Conservation (phyloP, 2,329 filamentous ascomycete species). For the Amesomyces nigricolor region DNA sequence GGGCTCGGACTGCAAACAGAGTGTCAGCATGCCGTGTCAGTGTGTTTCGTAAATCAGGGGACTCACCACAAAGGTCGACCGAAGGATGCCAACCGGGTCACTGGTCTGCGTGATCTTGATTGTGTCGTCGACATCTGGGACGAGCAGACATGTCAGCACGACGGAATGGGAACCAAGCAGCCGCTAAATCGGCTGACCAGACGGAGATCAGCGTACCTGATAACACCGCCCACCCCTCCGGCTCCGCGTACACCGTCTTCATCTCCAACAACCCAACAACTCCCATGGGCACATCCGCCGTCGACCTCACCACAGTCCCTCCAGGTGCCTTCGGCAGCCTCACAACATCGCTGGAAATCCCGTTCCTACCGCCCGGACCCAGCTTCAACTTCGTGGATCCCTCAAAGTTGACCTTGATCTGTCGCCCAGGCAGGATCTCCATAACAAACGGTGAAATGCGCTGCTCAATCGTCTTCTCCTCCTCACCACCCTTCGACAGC, state of each 20-base stretch:
- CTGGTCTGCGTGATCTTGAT: slow-evolving; percentile 87
- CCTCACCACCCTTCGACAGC: slow-evolving; percentile 21
- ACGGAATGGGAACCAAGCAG: background rate
- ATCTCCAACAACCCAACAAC: slow-evolving; percentile 54
- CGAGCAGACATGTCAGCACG: slow-evolving; percentile 17
- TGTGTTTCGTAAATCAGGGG: background rate
- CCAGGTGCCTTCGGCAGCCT: slow-evolving; percentile 43
- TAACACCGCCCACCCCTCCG: slow-evolving; percentile 78
- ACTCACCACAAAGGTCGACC: slow-evolving; percentile 65
- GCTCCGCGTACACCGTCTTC: slow-evolving; percentile 67
- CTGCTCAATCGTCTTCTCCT: slow-evolving; percentile 48
- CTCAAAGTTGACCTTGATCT: slow-evolving; percentile 58
- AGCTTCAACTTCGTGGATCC: slow-evolving; percentile 45
- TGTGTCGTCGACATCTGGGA: slow-evolving; percentile 80
- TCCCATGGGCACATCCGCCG: slow-evolving; percentile 46
- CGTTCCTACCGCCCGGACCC: slow-evolving; percentile 65
- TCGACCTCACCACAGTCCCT: slow-evolving; percentile 42
- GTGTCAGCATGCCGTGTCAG: background rate
- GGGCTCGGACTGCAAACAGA: slow-evolving; percentile 50
- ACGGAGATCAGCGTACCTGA: slow-evolving; percentile 45
- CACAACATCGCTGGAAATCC: slow-evolving; percentile 62
- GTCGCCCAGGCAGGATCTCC: slow-evolving; percentile 64
- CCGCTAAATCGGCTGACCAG: no score
- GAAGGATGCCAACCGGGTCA: slow-evolving; percentile 72
- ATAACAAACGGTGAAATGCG: slow-evolving; percentile 74